These are phyloP conservation scores for Nothophoma quercina DNA, from an alignment of 2,329 filamentous ascomycete genomes.

Conservation along the genomic window DNA sequence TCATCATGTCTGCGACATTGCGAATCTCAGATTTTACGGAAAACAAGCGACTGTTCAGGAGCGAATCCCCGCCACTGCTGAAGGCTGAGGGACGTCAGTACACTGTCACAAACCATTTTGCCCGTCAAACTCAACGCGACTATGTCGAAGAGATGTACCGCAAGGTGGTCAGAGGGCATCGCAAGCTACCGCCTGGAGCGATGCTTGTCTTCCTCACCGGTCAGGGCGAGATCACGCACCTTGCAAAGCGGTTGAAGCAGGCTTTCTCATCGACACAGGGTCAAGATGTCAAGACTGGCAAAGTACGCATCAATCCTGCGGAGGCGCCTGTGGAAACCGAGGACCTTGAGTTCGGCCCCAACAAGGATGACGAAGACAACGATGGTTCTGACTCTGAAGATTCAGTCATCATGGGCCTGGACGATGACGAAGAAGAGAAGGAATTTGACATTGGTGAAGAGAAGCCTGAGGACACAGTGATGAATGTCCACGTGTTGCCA, in stretches of 20 bases:
- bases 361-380: conserved; percentile 52
- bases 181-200: conserved; percentile 86
- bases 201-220: conserved; percentile 96
- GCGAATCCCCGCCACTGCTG: conserved; percentile 77
- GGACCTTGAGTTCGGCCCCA: conserved; percentile 79
- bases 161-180: conserved; percentile 87
- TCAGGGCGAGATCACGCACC: conserved; percentile 84
- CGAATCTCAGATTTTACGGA: conserved; percentile 88
- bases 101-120: conserved; percentile 88
- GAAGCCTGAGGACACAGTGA: conserved; percentile 67
- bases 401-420: conserved; percentile 67
- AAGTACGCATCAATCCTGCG: conserved; percentile 76
- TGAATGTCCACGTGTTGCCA: conserved; percentile 85
- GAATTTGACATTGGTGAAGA: conserved; percentile 68
- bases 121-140: conserved; percentile 80
- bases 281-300: conserved; percentile 62
- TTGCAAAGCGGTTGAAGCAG: conserved; percentile 81
- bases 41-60: conserved; percentile 80
- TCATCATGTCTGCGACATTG: conserved; percentile 98
- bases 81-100: conserved; percentile 92
- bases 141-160: conserved; percentile 90
- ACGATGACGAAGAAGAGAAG: conserved; percentile 70
- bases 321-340: conserved; percentile 84
- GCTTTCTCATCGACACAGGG: conserved; percentile 64
- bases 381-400: conserved; percentile 62